A percentile compares a stretch with the other conserved stretches of the same genome.
These are phyloP conservation scores for Fusarium siculi DNA, from an alignment of 2,329 filamentous ascomycete genomes.

Conservation along the genomic window DNA sequence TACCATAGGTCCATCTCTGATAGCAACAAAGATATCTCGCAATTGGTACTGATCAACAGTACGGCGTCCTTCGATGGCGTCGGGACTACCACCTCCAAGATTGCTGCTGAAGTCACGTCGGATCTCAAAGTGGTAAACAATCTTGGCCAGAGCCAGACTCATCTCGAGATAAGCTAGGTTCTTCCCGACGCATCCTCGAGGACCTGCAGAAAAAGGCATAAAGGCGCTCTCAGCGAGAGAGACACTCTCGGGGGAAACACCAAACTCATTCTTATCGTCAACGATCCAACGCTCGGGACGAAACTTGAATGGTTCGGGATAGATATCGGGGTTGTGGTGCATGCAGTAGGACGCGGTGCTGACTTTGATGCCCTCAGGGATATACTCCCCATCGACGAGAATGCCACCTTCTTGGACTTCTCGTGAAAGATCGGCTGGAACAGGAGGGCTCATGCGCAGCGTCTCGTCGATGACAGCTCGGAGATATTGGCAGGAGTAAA, in stretches of 20 bases:
- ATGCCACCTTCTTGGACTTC: conserved; percentile 28
- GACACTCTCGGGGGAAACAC: not conserved
- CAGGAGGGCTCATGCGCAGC: conserved; percentile 38
- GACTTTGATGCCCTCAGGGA: conserved; percentile 27
- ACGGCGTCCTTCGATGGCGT: conserved; percentile 15
- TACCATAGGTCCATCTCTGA: conserved; percentile 26
- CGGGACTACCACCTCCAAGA: conserved; percentile 19
- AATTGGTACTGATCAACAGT: conserved; percentile 28
- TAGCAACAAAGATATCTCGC: conserved; percentile 22
- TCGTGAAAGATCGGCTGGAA: conserved; percentile 29
- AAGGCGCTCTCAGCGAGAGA: conserved; percentile 16
- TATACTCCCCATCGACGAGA: conserved; percentile 23
- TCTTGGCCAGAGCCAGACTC: conserved; percentile 25
- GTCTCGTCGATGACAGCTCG: conserved; percentile 41
- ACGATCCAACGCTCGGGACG: conserved; percentile 33
- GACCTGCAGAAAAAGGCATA: conserved; percentile 25
- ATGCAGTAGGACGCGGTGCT: conserved; percentile 21
- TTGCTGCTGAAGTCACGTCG: conserved; percentile 15
- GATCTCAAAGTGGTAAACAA: conserved; percentile 21
- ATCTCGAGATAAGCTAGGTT: conserved; percentile 37
- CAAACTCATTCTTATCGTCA: not conserved
- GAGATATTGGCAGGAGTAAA: conserved; percentile 39
- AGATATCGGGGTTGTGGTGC: conserved; percentile 27
- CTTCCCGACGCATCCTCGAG: conserved; percentile 29
- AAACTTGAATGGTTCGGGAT: conserved; percentile 24